Evolutionary conservation across 192 early-diverging fungal genomes (phyloP).

Genomic region (Dimargaris verticillata): DNA sequence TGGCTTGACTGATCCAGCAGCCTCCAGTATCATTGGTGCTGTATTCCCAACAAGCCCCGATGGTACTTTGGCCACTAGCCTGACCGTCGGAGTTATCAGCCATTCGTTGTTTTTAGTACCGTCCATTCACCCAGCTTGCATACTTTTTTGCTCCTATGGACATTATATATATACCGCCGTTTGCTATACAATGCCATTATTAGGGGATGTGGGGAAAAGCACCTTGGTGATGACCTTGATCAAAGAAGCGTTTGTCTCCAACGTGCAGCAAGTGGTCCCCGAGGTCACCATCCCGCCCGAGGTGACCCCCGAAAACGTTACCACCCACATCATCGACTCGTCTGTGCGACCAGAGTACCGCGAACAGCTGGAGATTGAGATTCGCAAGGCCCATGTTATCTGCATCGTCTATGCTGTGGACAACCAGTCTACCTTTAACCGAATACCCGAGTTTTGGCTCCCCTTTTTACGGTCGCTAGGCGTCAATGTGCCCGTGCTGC

Average conservation of each 20-base stretch:
- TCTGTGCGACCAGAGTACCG: conserved; percentile 73
- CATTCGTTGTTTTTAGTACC: too few relatives aligned
- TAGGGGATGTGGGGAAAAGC: conserved; percentile 85
- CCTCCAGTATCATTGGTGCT: too few relatives aligned
- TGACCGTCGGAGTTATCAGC: too few relatives aligned
- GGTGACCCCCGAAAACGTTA: conserved; percentile 89
- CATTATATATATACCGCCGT: too few relatives aligned
- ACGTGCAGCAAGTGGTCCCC: conserved; percentile 96
- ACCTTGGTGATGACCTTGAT: conserved; percentile 93
- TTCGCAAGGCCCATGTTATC: conserved; percentile 93
- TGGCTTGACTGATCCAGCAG: too few relatives aligned
- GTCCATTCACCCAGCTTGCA: too few relatives aligned
- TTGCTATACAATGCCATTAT: too few relatives aligned
- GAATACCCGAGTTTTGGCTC: conserved; percentile 79
- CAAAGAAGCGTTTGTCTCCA: conserved; percentile 87
- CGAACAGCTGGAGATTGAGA: conserved; percentile 78
- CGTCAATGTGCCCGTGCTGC: conserved; percentile 83
- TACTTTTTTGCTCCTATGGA: too few relatives aligned
- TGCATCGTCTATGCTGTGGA: conserved; percentile 94
- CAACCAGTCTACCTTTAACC: conserved; percentile 67
- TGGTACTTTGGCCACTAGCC: too few relatives aligned
- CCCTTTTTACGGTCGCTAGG: conserved; percentile 84
- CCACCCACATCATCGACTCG: conserved; percentile 94
- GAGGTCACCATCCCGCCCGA: conserved; percentile 99
- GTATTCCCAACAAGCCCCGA: too few relatives aligned